These are phyloP conservation scores for Trichoderma reesei DNA, from an alignment of 495 filamentous ascomycete species.

Conservation along the genomic window DNA sequence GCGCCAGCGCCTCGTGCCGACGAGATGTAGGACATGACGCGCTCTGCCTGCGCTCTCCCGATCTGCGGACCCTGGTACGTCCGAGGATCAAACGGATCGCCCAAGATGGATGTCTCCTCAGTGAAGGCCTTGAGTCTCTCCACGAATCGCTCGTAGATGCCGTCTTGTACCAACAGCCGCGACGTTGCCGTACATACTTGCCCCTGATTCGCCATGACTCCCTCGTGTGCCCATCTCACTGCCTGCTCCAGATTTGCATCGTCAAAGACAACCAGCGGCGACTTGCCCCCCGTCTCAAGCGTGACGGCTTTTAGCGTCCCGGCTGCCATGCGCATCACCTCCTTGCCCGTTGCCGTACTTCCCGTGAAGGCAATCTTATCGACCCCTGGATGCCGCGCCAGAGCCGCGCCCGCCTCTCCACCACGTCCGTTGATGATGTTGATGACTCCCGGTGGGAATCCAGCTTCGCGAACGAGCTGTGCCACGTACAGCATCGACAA, in stretches of 20 bases:
- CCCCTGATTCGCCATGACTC: conserved; percentile 69
- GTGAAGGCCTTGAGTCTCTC: conserved; percentile 62
- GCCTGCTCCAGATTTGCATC: conserved; percentile 90
- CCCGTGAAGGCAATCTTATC: conserved; percentile 96
- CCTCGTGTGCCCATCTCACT: conserved; percentile 77
- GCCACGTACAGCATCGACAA: conserved; percentile 82
- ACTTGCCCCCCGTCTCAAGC: conserved; percentile 89
- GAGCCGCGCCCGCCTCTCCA: conserved; percentile 62
- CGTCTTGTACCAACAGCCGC: conserved; percentile 80
- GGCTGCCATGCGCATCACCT: conserved; percentile 89
- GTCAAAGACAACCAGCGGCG: conserved; percentile 74
- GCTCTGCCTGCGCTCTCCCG: conserved; percentile 80
- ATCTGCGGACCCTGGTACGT: conserved; percentile 96
- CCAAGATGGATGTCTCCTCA: conserved; percentile 61
- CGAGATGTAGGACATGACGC: conserved; percentile 73
- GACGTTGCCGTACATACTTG: conserved; percentile 93
- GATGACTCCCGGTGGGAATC: conserved; percentile 86
- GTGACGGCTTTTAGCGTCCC: conserved; percentile 90
- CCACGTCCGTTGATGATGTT: conserved; percentile 87
- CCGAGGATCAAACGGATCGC: conserved; percentile 75
- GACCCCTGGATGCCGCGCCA: conserved; percentile 67
- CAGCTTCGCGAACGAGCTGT: conserved; percentile 74
- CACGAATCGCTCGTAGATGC: conserved; percentile 75
- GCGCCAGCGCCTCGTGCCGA: conserved; percentile 81
- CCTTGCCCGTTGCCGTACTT: conserved; percentile 70